Conservation (phyloP, 345 rosid genomes). For the Jatropha curcas region DNA sequence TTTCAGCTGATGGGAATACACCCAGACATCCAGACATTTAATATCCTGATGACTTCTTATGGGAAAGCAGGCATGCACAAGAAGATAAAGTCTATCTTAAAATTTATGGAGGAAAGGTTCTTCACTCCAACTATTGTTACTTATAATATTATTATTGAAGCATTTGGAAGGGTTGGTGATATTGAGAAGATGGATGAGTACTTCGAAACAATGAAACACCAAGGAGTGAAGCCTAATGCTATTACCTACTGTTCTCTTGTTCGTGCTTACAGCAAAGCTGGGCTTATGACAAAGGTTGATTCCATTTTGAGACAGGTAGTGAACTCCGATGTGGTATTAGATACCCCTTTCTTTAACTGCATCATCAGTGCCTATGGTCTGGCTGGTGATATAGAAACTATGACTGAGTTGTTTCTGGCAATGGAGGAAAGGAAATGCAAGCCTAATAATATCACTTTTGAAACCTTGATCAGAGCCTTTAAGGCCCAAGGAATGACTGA, state of each 20-base stretch:
- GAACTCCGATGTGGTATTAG: constrained; percentile 73
- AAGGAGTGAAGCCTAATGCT: constrained; percentile 75
- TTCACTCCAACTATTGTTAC: constrained; percentile 53
- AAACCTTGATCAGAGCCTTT: constrained; percentile 73
- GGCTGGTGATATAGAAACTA: constrained; percentile 66
- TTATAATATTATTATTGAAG: constrained; percentile 65
- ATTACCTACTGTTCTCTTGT: constrained; percentile 77
- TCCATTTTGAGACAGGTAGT: constrained; percentile 70
- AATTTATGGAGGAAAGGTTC: constrained; percentile 71
- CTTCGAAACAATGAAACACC: constrained; percentile 71
- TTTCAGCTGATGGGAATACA: constrained; percentile 76
- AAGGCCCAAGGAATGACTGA: constrained; percentile 61
- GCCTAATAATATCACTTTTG: constrained; percentile 64
- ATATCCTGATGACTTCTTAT: constrained; percentile 64
- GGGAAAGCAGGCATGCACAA: constrained; percentile 60
- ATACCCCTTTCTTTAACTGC: constrained; percentile 79
- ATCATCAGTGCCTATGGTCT: constrained; percentile 71
- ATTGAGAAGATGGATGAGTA: constrained; percentile 64
- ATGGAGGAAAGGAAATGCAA: constrained; percentile 72
- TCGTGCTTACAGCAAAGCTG: constrained; percentile 60
- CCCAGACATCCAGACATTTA: constrained; percentile 69
- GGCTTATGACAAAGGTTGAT: constrained; percentile 58
- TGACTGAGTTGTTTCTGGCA: constrained; percentile 55
- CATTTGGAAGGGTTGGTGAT: constrained; percentile 61
- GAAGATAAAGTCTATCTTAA: constrained; percentile 64